Evolutionary conservation across 179 eudicot species (phyloP), one percentile per base, ranked within the genome.

Genomic region (Beta corolliflora): DNA sequence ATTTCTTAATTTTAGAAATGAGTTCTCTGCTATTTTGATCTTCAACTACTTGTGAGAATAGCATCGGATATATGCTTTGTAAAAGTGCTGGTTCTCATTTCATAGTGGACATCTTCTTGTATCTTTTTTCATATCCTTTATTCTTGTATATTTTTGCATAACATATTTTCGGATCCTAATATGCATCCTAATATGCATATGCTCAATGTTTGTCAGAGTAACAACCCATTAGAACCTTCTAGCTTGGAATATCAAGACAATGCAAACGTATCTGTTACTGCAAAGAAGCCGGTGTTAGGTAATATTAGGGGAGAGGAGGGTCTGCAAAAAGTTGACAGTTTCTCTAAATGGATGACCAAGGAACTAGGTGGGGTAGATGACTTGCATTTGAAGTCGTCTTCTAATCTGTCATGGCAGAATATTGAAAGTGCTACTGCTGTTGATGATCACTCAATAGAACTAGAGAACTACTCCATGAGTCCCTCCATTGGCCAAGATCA

Each of bases 401-500:
- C 93, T 61, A 88, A 79, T 76, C 83, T 88, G n/a, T 86, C 91
- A 70, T 89, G 95, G 93, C 87, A 84, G 75, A 88, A 87, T 66
- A 84, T 89, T 77, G 92, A 88, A 74, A 77, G 85, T 76, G 87
- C 83, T 46, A 78, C 83, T 58, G 82, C 80, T 79, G 89, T 75
- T 73, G 89, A 84, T 78, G 90, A 86, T 80, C 85, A 91, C 72
- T 85, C 88, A 14, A 77, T 85, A 77, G 88, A 82, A 81, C 69
- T 88, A 85, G 91, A 89, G 60, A 79, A 81, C 77, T 90, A 85
- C 77, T 85, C 90, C 73, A 75, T 91, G 87, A 90, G 89, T 74
- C 93, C 93, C 61, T 90, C 93, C 18, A 86, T 91, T 79, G 92
- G 92, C 83, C 93, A 88, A 84, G 92, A 91, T 75, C 95, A 92